Base-by-base conservation (phyloP, 768 basidiomycete species). In the Symmetrospora coprosmae region DNA sequence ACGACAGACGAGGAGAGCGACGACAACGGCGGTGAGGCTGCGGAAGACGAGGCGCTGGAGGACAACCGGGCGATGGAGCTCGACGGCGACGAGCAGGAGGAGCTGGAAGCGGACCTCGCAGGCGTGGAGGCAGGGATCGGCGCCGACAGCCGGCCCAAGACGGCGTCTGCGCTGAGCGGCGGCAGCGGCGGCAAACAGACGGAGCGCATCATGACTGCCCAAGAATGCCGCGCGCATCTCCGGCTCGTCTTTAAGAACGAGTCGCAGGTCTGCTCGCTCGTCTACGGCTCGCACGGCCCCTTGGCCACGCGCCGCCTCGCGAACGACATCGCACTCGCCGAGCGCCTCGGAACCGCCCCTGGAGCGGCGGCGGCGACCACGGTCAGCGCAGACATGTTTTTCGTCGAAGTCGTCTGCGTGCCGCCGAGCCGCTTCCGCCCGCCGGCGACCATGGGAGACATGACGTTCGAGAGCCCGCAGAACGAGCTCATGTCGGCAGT, bases 391-490 rank as follows among this genome's bases (percentile, higher is more conserved):
- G 94, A 97, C 71, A 89, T 97, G 80, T 97, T 97, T 74, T 99
- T 99, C 78, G 76, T 96, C 76, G 86, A 91, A 33, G 88, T 86
- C 51, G 72, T 99, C 21, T 82, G 88, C 30, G 86, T 97, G 19
- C 80, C 90, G 16, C 94, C 94, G 16, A 92, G 88, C 6, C 86
- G 92, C 34, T 99, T 97, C 77, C 82, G 94, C 45, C 94, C 94
- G 2, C 86, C 94, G 2, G 80, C 87, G 2, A 85, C 82, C 69
- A 80, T 97, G 83, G 87, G 82, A 52, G 94, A 91, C 55, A 83
- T 82, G 41, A 77, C 94, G 0, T 96, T 97, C 72, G 94, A 99
- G 70, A 90, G 96, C 73, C 82, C 89, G 0, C 92, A 97, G 66
- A 99, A 99, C 71, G 85, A 88, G 67, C 80, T 92, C 21, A 76